Base-by-base conservation (phyloP, 1,139 yeast species). In the Barnettozyma hawaiiensis region DNA sequence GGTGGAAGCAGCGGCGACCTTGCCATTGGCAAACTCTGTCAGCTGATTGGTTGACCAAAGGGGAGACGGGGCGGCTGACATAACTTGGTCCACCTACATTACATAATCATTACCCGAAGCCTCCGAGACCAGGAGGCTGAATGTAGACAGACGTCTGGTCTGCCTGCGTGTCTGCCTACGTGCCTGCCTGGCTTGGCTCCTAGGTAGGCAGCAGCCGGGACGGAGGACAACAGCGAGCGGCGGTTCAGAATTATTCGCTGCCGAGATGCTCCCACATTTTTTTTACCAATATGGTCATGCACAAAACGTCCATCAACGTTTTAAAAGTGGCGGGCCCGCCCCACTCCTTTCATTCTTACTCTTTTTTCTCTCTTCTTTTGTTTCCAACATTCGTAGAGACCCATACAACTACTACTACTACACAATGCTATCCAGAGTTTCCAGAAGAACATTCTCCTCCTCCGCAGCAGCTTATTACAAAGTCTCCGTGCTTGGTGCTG, bases 401-500 rank as follows among this genome's bases (percentile, higher is more conserved):
- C n/a, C n/a, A n/a, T n/a, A n/a, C 20, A 29, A 16, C 15, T 35
- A n/a, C n/a, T n/a, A n/a, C n/a, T n/a, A n/a, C n/a, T 11, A 11
- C 24, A 27, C 44, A 44, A 73, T 73, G 78, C 68, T 73, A 52
- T 59, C 73, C 37, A 69, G 70, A 64, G 57, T 69, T 53, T 75
- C 84, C 49, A 69, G 75, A 65, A 81, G 87, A 71, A 68, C 81
- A 49, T 84, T 85, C 70, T 76, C 84, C 36, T 73, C 89, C 43
- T 65, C 86, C 39, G 63, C 72, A 37, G 71, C 84, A 49, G 61
- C 79, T 48, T 65, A 74, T 53, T 82, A 81, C 75, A 83, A 83
- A 68, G 96, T 89, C 50, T 77, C 96, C 63, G 96, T 89, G 58
- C 75, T 85, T 57, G 97, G 97, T 67, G 97, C 96, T 58, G 89